Base-by-base conservation (phyloP, 371 early-diverging fungal genomes). In the Phascolomyces articulosus region DNA sequence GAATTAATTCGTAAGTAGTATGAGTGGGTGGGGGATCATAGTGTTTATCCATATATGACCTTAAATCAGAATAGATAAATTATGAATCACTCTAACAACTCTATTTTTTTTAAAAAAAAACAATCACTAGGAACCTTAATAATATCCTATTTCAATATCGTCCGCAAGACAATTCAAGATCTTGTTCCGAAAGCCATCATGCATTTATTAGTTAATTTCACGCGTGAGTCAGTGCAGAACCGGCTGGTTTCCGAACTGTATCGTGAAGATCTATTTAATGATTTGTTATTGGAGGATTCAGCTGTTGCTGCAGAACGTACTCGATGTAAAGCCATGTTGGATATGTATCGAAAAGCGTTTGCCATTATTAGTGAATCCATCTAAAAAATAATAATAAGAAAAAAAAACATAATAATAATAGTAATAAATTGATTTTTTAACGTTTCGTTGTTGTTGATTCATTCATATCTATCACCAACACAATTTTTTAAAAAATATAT, bases 101-200 rank as follows among this genome's bases (percentile, higher is more conserved):
- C n/a, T n/a, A 9, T 34, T 34, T 6, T 34, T n/a, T 11, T 31
- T 27, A 26, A 27, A 58, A 21, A 51, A 20, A 41, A 24, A 38
- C 26, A 40, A 11, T 40, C 11, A 40, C 3, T 66, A 88, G 89
- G 88, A 23, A 86, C 87, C 2, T 77, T 94, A 59, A 91, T 94
- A 48, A 78, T 84, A 4, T 87, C 91, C n/a, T 95, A 97, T 76
- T 94, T 96, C 72, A 83, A 87, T 57, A 91, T 95, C 66, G 89
- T 94, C 10, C 87, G 94, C 65, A 92, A 92, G 74, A 85, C 89
- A 13, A 89, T 96, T 40, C 90, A 93, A 68, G 96, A 97, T 60
- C 75, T 93, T 64, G 95, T 97, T 4, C 97, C 97, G 13, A 97
- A 97, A 71, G 94, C 96, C 0, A 89, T 96, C 63, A 95, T 97